A percentile compares a stretch with the other conserved stretches of the same genome.
These are phyloP conservation scores for Polychaeton citri DNA, from an alignment of 2,329 filamentous ascomycete species.

Conservation along the genomic window DNA sequence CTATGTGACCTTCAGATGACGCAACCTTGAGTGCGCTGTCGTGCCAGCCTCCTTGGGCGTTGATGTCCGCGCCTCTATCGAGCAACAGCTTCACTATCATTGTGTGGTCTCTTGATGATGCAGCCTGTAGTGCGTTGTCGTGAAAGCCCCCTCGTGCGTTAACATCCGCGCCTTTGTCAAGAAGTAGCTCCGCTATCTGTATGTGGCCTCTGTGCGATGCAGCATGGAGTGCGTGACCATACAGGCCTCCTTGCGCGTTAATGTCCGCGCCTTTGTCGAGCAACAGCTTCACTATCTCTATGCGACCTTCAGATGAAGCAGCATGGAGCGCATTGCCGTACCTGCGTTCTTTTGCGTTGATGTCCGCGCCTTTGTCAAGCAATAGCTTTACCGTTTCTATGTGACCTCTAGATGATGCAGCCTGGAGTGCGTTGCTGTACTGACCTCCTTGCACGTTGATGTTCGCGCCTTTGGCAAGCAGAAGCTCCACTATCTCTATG, in stretches of 20 bases:
- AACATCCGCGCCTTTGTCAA: slow-evolving; percentile 7
- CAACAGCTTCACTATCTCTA: slow-evolving; percentile 13
- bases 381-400: slow-evolving; percentile 5
- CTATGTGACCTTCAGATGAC: slow-evolving; percentile 5
- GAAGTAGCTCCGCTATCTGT: slow-evolving; percentile 6
- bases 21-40: slow-evolving; percentile 10
- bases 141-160: slow-evolving; percentile 4
- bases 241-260: slow-evolving; percentile 8
- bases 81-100: slow-evolving; percentile 14
- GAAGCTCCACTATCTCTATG: slow-evolving; percentile 6
- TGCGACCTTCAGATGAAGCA: slow-evolving; percentile 12
- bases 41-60: slow-evolving; percentile 4
- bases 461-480: slow-evolving; percentile 7
- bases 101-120: slow-evolving; percentile 12
- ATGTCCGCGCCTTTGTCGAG: slow-evolving; percentile 14
- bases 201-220: slow-evolving; percentile 7
- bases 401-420: slow-evolving; percentile 6
- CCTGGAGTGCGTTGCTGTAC: slow-evolving; percentile 9
- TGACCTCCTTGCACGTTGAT: slow-evolving; percentile 6
- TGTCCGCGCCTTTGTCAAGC: slow-evolving; percentile 11
- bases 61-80: slow-evolving; percentile 12
- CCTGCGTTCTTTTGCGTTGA: slow-evolving; percentile 9
- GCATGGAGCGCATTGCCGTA: slow-evolving; percentile 4
- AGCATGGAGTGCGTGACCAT: slow-evolving; percentile 9
- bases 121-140: slow-evolving; percentile 12